phyloP scores from a whole-genome alignment of 495 filamentous ascomycete species.

The Xylaria cubensis region DNA sequence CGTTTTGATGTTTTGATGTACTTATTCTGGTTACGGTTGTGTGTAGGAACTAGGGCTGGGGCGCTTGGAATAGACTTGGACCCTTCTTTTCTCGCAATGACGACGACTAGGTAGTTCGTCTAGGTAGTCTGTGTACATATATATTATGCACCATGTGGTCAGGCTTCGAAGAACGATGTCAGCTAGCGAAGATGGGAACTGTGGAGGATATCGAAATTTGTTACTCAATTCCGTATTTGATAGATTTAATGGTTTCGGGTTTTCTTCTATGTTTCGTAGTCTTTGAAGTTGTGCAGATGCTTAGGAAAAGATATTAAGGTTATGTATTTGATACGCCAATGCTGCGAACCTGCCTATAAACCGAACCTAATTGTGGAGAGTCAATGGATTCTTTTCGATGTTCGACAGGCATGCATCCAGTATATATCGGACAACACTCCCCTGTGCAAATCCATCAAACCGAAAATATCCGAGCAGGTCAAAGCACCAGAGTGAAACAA shows the following conservation, averaged over 20 bases:
- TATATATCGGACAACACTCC: background rate
- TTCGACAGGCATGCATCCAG: background rate
- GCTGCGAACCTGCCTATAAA: background rate
- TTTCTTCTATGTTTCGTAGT: background rate
- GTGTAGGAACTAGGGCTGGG: background rate
- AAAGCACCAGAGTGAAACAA: conserved; percentile 1
- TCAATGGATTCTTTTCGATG: background rate
- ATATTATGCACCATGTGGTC: background rate
- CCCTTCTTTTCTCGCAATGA: background rate
- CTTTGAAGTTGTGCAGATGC: background rate
- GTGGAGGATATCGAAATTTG: background rate
- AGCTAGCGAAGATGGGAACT: background rate
- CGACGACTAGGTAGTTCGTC: background rate
- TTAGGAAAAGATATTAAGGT: background rate
- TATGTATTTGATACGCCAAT: background rate
- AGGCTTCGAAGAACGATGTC: background rate
- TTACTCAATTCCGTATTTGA: no score
- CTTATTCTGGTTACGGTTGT: background rate
- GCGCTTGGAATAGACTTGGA: background rate
- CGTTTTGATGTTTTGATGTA: background rate
- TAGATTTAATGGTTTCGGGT: background rate
- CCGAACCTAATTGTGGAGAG: background rate
- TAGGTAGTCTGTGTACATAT: background rate
- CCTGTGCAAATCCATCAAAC: background rate
- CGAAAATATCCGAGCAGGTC: background rate